Base-by-base conservation (phyloP, 331 rosid genomes). In the Phaseolus coccineus region DNA sequence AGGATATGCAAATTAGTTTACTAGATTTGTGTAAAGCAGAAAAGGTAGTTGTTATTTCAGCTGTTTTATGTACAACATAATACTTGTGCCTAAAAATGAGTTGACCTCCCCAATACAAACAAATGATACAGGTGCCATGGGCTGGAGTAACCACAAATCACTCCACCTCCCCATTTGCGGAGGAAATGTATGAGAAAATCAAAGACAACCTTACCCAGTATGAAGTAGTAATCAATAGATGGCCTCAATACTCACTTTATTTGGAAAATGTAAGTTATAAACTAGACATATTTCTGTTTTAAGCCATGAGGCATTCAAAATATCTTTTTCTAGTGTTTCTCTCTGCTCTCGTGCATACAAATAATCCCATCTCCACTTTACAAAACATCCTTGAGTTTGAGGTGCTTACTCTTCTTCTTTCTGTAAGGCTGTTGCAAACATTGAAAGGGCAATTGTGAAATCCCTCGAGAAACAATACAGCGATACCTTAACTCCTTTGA, bases 161-260 rank as follows among this genome's bases (percentile, higher is more conserved):
- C 84, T 91, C 97, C 48, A 93, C 93, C 63, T 91, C 99, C 35
- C 97, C 97, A 3, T 95, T 93, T 84, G 94, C 98, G 1, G 99
- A 93, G 91, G 90, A 91, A 75, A 90, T 95, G 93, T 95, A 93
- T 28, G 97, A 95, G 80, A 89, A 91, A 80, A 87, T 90, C 70
- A 93, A 89, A 82, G 91, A 93, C 81, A 62, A 77, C 83, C 96
- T 95, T 6, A 73, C 83, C 76, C 91, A 81, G 28, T 95, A 93
- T 62, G 97, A 95, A 80, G 96, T 91, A 44, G 96, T 91, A 78
- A 89, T 93, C 89, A 93, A 69, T 69, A 89, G 98, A 82, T 95
- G 99, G 99, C 99, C 99, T 84, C 99, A 95, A 56, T 95, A 95
- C 85, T 91, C 98, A n/a, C 82, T 95, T 80, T 87, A 89, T 80